Evolutionary conservation across 1,284 basidiomycete species (phyloP).

Genomic region (Trichosporon inkin): DNA sequence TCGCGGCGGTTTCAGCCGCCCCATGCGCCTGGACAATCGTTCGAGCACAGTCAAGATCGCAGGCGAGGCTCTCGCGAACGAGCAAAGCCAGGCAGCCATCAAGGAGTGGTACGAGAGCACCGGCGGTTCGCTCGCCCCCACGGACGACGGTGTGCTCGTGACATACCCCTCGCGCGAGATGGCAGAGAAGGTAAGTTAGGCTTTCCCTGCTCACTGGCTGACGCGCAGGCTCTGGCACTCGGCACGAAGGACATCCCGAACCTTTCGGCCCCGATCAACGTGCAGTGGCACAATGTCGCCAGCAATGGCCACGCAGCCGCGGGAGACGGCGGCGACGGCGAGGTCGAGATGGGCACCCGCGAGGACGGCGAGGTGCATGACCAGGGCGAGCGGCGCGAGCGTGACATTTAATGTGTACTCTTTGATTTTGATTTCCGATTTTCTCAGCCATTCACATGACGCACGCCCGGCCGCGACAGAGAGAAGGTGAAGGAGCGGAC

Average conservation of each 20-base stretch:
- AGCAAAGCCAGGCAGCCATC: constrained; percentile 57
- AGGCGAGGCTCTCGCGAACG: constrained; percentile 54
- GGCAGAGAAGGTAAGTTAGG: constrained; percentile 45
- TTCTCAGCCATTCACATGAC: background rate
- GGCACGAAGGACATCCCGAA: constrained; percentile 39
- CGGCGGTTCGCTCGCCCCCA: constrained; percentile 30
- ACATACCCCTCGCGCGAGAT: constrained; percentile 42
- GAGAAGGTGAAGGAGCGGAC: background rate
- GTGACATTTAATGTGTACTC: constrained; percentile 8
- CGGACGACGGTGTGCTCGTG: constrained; percentile 30
- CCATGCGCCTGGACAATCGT: constrained; percentile 84
- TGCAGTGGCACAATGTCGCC: constrained; percentile 30
- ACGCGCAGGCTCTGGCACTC: constrained; percentile 33
- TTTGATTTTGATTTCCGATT: background rate
- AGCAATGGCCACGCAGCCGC: constrained; percentile 8
- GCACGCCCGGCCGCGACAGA: background rate
- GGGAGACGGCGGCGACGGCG: constrained; percentile 10
- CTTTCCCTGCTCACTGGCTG: background rate
- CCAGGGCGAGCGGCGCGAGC: constrained; percentile 15
- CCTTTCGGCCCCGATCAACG: constrained; percentile 25
- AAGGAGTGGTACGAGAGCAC: constrained; percentile 77
- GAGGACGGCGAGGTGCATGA: constrained; percentile 14
- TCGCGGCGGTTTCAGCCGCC: constrained; percentile 51
- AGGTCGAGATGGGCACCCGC: constrained; percentile 16
- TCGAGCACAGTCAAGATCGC: constrained; percentile 75